Evolutionary conservation across 306 rosid species (phyloP).

Genomic region (Dryas drummondii): DNA sequence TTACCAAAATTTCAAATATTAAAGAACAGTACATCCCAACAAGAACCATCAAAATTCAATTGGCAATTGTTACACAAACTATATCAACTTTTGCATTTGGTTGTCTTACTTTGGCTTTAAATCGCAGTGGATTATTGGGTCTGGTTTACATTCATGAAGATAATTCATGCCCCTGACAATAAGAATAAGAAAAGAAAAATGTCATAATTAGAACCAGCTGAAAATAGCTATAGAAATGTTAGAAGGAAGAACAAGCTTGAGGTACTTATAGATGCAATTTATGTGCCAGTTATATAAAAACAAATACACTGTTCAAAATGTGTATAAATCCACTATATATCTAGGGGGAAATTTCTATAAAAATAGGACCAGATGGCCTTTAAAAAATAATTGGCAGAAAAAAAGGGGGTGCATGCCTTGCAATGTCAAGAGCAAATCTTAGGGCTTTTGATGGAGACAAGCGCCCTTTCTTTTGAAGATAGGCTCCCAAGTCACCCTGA

Average conservation of each 20-base stretch:
- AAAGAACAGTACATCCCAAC: slow-evolving; percentile 56
- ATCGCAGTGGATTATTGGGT: slow-evolving; percentile 92
- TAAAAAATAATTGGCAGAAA: slow-evolving; percentile 20
- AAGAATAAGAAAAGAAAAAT: slow-evolving; percentile 31
- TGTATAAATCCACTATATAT: neutral
- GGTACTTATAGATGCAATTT: neutral
- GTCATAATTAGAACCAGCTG: slow-evolving; percentile 29
- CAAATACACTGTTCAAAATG: neutral
- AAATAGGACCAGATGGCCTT: slow-evolving; percentile 2
- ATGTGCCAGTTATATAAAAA: neutral
- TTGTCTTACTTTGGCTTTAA: slow-evolving; percentile 98
- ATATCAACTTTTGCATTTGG: slow-evolving; percentile 54
- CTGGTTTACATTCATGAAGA: slow-evolving; percentile 99
- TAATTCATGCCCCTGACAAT: slow-evolving; percentile 95
- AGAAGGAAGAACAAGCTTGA: slow-evolving; percentile 19
- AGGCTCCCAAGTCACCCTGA: slow-evolving; percentile 87
- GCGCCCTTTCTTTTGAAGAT: slow-evolving; percentile 93
- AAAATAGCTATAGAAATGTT: slow-evolving; percentile 14
- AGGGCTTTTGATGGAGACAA: slow-evolving; percentile 82
- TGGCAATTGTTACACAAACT: slow-evolving; percentile 25
- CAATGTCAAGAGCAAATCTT: slow-evolving; percentile 84
- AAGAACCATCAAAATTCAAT: slow-evolving; percentile 33
- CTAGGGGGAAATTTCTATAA: neutral
- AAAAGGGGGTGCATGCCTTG: slow-evolving; percentile 63
- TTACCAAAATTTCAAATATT: slow-evolving; percentile 82